phyloP scores from a whole-genome alignment of 2,329 filamentous ascomycete species.

The Claviceps africana region DNA sequence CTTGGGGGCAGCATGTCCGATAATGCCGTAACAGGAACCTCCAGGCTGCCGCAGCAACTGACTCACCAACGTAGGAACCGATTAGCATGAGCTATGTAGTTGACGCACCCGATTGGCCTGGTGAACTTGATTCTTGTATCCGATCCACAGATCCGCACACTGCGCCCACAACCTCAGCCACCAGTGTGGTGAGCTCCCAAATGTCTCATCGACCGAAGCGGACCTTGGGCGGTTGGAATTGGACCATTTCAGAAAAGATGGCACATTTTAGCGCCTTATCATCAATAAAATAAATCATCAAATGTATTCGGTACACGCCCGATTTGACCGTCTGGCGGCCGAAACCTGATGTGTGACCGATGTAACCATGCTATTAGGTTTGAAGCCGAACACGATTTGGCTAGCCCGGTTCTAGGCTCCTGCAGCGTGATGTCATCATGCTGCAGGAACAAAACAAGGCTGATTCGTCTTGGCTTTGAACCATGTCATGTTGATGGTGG shows the following conservation, averaged over 20 bases:
- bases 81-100: background rate
- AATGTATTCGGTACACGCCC: background rate
- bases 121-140: background rate
- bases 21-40: background rate
- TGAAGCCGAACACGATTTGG: no score
- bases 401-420: background rate
- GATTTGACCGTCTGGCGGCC: background rate
- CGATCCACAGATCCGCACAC: background rate
- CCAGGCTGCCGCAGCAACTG: background rate
- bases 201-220: background rate
- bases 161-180: background rate
- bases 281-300: background rate
- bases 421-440: constrained; percentile 1
- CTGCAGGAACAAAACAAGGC: constrained; percentile 3
- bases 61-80: background rate
- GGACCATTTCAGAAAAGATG: background rate
- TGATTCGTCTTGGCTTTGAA: background rate
- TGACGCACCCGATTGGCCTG: background rate
- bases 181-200: background rate
- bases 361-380: background rate
- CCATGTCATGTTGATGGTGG: no score
- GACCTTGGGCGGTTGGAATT: background rate
- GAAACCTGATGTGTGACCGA: background rate
- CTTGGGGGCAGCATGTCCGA: background rate
- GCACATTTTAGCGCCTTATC: background rate